phyloP scores from a whole-genome alignment of 1,284 basidiomycete species.

The Ceratobasidium sp. region DNA sequence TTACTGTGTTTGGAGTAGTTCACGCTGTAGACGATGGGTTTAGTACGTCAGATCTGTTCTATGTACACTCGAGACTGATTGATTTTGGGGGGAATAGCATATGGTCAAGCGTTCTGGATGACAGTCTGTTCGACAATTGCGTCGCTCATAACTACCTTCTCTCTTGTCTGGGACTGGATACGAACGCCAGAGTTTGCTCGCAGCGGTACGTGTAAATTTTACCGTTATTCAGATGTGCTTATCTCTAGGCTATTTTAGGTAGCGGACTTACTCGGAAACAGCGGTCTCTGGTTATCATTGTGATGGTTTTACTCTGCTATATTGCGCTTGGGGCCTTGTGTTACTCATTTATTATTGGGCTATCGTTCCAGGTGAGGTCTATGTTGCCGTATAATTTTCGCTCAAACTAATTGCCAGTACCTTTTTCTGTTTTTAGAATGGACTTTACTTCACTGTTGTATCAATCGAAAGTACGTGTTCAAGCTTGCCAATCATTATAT shows the following conservation, averaged over 20 bases:
- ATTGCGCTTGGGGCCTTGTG: conserved; percentile 76
- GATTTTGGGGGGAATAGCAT: conserved; percentile 26
- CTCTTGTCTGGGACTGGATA: conserved; percentile 73
- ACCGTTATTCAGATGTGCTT: background rate
- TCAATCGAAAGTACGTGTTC: conserved; percentile 68
- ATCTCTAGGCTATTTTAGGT: conserved; percentile 59
- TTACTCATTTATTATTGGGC: conserved; percentile 70
- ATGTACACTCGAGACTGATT: conserved; percentile 47
- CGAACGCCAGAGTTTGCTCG: conserved; percentile 74
- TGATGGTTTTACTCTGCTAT: conserved; percentile 80
- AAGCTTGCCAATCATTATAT: background rate
- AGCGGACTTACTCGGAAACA: conserved; percentile 86
- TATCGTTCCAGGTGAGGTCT: conserved; percentile 63
- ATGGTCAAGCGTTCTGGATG: conserved; percentile 81
- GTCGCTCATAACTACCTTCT: conserved; percentile 77
- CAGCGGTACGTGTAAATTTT: conserved; percentile 66
- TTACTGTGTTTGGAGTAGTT: conserved; percentile 75
- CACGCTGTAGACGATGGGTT: conserved; percentile 78
- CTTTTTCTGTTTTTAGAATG: conserved; percentile 16
- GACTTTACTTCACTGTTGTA: conserved; percentile 70
- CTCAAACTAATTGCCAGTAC: background rate
- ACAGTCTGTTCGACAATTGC: conserved; percentile 81
- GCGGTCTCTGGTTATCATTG: conserved; percentile 79
- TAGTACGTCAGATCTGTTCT: conserved; percentile 56
- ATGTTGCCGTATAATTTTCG: too few species aligned